A percentile compares a stretch with the other conserved stretches of the same genome.
Conservation (phyloP, 768 basidiomycete species). For the Pleurotus salmoneostramineus region DNA sequence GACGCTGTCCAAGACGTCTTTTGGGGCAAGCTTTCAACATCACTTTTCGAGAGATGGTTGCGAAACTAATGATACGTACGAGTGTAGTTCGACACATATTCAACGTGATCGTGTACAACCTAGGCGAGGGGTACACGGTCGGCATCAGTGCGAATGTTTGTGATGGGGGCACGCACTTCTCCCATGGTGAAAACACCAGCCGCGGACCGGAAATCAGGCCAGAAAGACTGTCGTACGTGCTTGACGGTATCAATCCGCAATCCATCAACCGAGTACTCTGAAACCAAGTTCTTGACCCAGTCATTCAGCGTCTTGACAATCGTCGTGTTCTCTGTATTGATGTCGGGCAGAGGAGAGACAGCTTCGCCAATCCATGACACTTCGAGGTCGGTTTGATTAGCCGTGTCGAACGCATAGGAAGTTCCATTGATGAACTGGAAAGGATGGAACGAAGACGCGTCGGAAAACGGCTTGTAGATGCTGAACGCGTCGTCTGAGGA, state of each 20-base stretch:
- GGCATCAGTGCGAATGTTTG: constrained; percentile 6
- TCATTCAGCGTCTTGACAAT: constrained; percentile 49
- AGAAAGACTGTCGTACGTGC: constrained; percentile 65
- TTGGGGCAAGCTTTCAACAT: neutral
- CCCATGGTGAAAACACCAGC: constrained; percentile 73
- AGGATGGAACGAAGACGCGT: constrained; percentile 44
- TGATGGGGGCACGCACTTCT: constrained; percentile 47
- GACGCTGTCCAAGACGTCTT: constrained; percentile 50
- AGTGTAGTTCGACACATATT: constrained; percentile 38
- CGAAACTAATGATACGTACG: constrained; percentile 11
- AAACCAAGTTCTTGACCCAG: constrained; percentile 61
- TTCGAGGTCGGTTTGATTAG: constrained; percentile 51
- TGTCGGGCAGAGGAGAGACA: constrained; percentile 59
- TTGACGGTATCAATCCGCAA: constrained; percentile 62
- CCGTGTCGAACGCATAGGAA: constrained; percentile 31
- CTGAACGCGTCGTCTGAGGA: constrained; percentile 13
- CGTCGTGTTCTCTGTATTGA: constrained; percentile 62
- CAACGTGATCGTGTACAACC: constrained; percentile 18
- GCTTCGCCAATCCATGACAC: constrained; percentile 78
- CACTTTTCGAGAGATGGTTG: neutral
- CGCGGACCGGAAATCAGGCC: constrained; percentile 55
- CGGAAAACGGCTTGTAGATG: constrained; percentile 20
- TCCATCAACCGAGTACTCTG: constrained; percentile 60
- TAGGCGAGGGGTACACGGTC: constrained; percentile 8
- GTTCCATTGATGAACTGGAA: constrained; percentile 53